Conservation (phyloP, 306 rosid species). For the Lithocarpus polystachyus region DNA sequence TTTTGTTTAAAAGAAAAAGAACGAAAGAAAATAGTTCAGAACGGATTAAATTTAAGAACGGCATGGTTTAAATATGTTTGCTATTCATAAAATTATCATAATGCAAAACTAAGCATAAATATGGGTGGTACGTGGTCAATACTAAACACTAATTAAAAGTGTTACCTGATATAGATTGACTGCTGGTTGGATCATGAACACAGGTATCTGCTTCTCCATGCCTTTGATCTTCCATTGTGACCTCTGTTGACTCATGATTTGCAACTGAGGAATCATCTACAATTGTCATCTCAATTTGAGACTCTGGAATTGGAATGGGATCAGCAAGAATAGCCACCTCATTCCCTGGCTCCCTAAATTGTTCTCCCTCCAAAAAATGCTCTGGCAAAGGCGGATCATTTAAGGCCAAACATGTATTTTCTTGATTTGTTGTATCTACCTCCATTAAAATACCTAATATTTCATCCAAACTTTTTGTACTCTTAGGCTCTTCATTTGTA, state of each 20-base stretch:
- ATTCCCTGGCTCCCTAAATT: conserved; percentile 22
- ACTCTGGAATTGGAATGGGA: conserved; percentile 28
- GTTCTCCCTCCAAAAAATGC: conserved; percentile 23
- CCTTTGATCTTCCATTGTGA: conserved; percentile 31
- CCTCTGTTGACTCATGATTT: conserved; percentile 18
- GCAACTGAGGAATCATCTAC: conserved; percentile 31
- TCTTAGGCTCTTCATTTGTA: conserved; percentile 14
- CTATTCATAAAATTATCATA: background rate
- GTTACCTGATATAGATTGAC: conserved; percentile 47
- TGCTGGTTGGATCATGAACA: conserved; percentile 16
- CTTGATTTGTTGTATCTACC: conserved; percentile 30
- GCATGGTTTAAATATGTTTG: background rate
- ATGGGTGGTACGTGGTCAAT: background rate
- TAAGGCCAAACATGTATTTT: conserved; percentile 9
- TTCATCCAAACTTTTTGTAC: conserved; percentile 22
- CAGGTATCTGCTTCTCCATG: conserved; percentile 26
- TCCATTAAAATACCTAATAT: conserved; percentile 20
- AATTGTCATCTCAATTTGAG: conserved; percentile 14
- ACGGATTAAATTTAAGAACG: no score
- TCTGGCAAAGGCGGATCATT: conserved; percentile 21
- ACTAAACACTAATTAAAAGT: background rate
- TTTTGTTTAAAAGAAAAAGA: no score
- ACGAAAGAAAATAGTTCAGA: no score
- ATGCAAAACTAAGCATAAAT: background rate
- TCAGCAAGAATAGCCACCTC: conserved; percentile 25